Percentiles rank a stretch among this genome's conserved stretches.
phyloP scores from a whole-genome alignment of 2,329 filamentous ascomycete genomes.

The Simplicillium sp. region DNA sequence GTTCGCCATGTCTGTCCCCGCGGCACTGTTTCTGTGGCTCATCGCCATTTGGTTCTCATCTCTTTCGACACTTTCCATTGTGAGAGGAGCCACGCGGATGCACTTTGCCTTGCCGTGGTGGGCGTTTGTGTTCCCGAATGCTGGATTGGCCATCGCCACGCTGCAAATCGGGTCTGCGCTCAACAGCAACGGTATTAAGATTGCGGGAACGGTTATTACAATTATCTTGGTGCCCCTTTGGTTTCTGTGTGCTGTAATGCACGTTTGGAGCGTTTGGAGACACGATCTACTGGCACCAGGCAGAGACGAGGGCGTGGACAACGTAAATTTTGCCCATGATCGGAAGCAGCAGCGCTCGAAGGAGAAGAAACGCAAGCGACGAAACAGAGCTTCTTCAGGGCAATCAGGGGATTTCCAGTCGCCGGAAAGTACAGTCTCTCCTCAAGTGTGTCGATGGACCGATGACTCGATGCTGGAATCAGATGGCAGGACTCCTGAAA shows the following conservation, averaged over 20 bases:
- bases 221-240: slow-evolving; percentile 39
- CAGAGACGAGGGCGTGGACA: slow-evolving; percentile 41
- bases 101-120: slow-evolving; percentile 41
- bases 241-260: slow-evolving; percentile 33
- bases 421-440: no score
- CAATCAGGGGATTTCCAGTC: no score
- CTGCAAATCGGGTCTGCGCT: slow-evolving; percentile 40
- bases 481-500: no score
- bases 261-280: slow-evolving; percentile 32
- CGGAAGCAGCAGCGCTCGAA: slow-evolving; percentile 6
- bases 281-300: slow-evolving; percentile 40
- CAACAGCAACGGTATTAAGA: slow-evolving; percentile 33
- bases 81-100: slow-evolving; percentile 27
- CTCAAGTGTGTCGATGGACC: no score
- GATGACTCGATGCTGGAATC: no score
- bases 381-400: not conserved
- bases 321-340: slow-evolving; percentile 12
- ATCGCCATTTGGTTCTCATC: slow-evolving; percentile 44
- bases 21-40: slow-evolving; percentile 41
- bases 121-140: slow-evolving; percentile 41
- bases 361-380: not conserved
- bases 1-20: slow-evolving; percentile 32
- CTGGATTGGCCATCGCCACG: slow-evolving; percentile 43
- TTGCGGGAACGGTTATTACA: slow-evolving; percentile 39
- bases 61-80: slow-evolving; percentile 26